Evolutionary conservation across 2,329 filamentous ascomycete genomes (phyloP), one percentile per base, ranked within the genome.

Genomic region (Didymella lethalis): DNA sequence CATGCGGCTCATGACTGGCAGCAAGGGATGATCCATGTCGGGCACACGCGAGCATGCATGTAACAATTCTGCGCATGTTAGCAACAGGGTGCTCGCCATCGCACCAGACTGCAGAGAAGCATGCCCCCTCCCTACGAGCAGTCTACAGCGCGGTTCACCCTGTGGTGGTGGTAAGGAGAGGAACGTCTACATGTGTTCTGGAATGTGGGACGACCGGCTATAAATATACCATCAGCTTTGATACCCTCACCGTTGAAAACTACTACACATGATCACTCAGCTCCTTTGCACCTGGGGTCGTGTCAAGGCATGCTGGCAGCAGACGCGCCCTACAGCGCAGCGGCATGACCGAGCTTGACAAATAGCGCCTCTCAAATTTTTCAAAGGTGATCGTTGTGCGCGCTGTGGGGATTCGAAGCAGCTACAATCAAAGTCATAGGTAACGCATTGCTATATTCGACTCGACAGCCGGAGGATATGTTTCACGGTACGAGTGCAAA

Each of bases 371-470:
- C 56, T 45, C 46, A 51, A 38, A 54, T 4, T 58, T 59, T 59
- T 47, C 41, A 40, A 47, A 47, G 50, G 34, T 51, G 47, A 51
- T 54, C 46, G 28, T 47, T 43, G 40, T 36, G 46, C 43, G 56
- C 50, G 56, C 46, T 50, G 56, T 59, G 56, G 56, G 46, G 56
- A n/a, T 50, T 50, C 32, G 50, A 51, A 54, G 50, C 56, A 54
- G 49, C 49, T 58, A 49, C 53, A 26, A 4, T 32, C 31, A 41
- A 54, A 54, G 28, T 36, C 11, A 26, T 56, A 46, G 48, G 40
- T 61, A 62, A 58, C 46, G 53, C 47, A 54, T 63, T 64, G 41
- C 62, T 63, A 62, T 47, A 64, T 66, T 63, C 54, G 54, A 54
- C 51, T 58, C 49, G 29, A 52, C 31, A 61, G 62, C 55, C 53